A percentile compares a stretch with the other conserved stretches of the same genome.
Evolutionary conservation across 192 early-diverging fungal genomes (phyloP).

Genomic region (Entomortierella chlamydospora): DNA sequence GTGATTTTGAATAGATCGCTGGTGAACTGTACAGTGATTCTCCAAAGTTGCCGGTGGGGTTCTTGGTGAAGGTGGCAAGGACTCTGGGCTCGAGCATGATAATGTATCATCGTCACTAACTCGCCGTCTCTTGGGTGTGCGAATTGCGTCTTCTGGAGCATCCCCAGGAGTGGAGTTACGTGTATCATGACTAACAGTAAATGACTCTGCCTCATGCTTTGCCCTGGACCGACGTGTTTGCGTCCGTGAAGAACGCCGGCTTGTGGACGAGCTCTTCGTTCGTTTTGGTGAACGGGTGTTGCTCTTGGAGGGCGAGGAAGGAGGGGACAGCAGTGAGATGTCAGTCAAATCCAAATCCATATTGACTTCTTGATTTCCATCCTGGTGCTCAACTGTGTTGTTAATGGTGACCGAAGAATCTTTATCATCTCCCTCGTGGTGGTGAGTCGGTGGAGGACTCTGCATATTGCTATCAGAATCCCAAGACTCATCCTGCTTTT

Average conservation of each 20-base stretch:
- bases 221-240: conserved; percentile 12
- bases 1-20: not conserved
- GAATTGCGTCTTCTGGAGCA: not conserved
- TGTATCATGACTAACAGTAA: not conserved
- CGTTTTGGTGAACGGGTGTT: not conserved
- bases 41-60: conserved; percentile 29
- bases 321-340: conserved; percentile 2
- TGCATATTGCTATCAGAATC: conserved; percentile 18
- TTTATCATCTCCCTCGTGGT: not conserved
- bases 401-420: not conserved
- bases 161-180: not conserved
- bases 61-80: conserved; percentile 32
- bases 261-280: conserved; percentile 5
- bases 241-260: not conserved
- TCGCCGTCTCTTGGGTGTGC: conserved; percentile 11
- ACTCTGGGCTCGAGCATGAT: conserved; percentile 36
- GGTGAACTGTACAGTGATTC: not conserved
- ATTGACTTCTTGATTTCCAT: not conserved
- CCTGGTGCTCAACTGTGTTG: not conserved
- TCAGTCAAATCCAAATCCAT: conserved; percentile 5
- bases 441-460: conserved; percentile 20
- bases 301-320: conserved; percentile 6
- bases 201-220: not conserved
- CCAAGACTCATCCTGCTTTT: conserved; percentile 2
- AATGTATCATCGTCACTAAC: conserved; percentile 31